Evolutionary conservation across 331 rosid species (phyloP), one percentile per base, ranked within the genome.

Genomic region (Quercus phellos): DNA sequence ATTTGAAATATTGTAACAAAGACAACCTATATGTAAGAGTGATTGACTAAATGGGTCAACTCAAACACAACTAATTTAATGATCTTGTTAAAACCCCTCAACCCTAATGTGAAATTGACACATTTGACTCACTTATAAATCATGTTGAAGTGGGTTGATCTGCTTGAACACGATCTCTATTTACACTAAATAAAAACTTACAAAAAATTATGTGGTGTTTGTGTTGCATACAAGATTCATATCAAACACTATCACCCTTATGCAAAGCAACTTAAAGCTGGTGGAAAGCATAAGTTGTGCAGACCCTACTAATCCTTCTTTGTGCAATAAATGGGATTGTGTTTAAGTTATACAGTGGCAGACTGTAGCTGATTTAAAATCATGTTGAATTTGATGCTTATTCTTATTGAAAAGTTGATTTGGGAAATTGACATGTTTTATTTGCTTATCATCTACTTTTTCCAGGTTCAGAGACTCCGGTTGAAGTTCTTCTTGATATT

Each of bases 391-490:
- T 29, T 61, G 4, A 26, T 61, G 42, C n/a, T 61, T 61, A 61
- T 61, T 61, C 68, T 2, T 13, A 26, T 32, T n/a, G 42, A 61
- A 61, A 61, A 10, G 19, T 26, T 61, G 18, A 7, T 61, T 6
- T 46, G 53, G 68, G 3, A 61, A 32, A 61, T 61, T 14, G 68
- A 19, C 26, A 0, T 30, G 17, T 32, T 64, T 18, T 66, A 53
- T 68, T 55, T 11, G 59, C 42, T 54, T 4, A 21, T 75, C 34
- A 76, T 53, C 10, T 38, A 17, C 51, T 1, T 73, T 32, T 80
- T 81, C 13, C 85, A 87, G 91, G 85, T 78, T 70, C 59, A 77
- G 83, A 77, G 38, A 64, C 60, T 63, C 55, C 59, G 34, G 75
- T 60, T 17, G 80, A 53, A 50, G 75, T 70, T 50, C 68, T 54